These are phyloP conservation scores for Graphiopsis chlorocephala DNA, from an alignment of 2,329 filamentous ascomycete species.

Conservation along the genomic window DNA sequence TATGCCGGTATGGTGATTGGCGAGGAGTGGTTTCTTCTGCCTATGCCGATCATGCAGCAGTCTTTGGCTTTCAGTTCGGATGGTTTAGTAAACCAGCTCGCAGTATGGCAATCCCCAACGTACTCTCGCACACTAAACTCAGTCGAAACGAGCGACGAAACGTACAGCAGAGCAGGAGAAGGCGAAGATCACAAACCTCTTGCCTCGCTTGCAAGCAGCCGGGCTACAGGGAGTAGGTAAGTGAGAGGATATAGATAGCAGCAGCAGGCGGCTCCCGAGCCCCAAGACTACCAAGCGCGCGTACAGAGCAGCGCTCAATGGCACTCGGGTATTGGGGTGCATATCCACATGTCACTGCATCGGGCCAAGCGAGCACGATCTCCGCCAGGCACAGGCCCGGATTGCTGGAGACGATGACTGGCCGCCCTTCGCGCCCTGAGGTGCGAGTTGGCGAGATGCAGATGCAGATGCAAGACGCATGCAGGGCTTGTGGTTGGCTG, in stretches of 20 bases:
- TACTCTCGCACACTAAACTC: neutral
- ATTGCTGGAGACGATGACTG: conserved; percentile 16
- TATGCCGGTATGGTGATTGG: neutral
- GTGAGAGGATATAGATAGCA: conserved; percentile 7
- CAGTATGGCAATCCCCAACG: neutral
- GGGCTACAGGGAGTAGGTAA: conserved; percentile 6
- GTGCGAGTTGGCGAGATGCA: conserved; percentile 11
- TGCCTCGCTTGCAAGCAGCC: conserved; percentile 3
- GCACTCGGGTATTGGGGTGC: neutral
- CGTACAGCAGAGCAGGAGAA: neutral
- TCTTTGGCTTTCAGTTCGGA: neutral
- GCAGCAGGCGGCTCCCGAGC: conserved; percentile 1
- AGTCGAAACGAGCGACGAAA: conserved; percentile 12
- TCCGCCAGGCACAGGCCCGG: conserved; percentile 14
- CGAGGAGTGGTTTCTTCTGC: neutral
- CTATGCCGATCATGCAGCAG: conserved; percentile 2
- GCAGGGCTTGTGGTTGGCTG: conserved; percentile 6
- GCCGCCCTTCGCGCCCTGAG: conserved; percentile 12
- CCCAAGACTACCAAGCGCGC: conserved; percentile 16
- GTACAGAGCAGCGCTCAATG: conserved; percentile 16
- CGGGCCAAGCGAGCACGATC: conserved; percentile 16
- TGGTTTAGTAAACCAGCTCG: neutral
- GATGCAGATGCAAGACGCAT: neutral
- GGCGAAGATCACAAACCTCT: conserved; percentile 13
- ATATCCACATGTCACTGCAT: conserved; percentile 15